phyloP scores from a whole-genome alignment of 75 land plant species.

The Cryptomeria japonica region DNA sequence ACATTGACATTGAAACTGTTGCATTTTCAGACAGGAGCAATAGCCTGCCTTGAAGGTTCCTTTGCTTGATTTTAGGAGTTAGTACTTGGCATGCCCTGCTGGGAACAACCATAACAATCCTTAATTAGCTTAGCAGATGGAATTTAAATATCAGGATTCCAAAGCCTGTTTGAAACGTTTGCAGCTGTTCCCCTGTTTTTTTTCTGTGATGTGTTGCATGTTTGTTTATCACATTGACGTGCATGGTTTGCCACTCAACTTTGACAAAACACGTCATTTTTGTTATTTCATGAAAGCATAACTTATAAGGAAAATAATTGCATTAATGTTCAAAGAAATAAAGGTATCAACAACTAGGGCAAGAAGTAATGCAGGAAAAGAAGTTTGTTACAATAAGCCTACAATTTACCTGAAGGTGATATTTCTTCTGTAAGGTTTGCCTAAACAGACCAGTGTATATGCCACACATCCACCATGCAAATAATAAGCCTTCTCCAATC shows the following conservation, averaged over 20 bases:
- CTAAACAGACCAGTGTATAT: slow-evolving; percentile 83
- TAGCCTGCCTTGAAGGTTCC: not conserved
- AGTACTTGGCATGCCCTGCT: not conserved
- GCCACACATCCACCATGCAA: slow-evolving; percentile 98
- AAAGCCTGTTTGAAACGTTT: not conserved
- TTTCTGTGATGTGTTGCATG: not conserved
- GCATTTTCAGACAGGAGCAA: not conserved
- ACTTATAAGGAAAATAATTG: not conserved
- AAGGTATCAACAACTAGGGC: not conserved
- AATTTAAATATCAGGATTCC: not conserved
- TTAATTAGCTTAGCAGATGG: not conserved
- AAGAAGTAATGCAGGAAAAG: not conserved
- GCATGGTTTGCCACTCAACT: not conserved
- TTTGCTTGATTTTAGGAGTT: not conserved
- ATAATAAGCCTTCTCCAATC: slow-evolving; percentile 75
- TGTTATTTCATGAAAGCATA: not conserved
- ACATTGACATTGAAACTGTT: not conserved
- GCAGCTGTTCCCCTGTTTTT: not conserved
- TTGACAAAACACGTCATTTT: not conserved
- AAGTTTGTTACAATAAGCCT: not conserved
- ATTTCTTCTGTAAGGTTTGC: slow-evolving; percentile 79
- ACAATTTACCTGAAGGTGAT: slow-evolving; percentile 76
- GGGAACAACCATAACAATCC: not conserved
- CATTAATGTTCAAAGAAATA: not conserved
- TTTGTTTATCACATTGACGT: not conserved